A percentile compares a stretch with the other conserved stretches of the same genome.
Evolutionary conservation across 129 eudicot species (phyloP).

Genomic region (Lonicera japonica): DNA sequence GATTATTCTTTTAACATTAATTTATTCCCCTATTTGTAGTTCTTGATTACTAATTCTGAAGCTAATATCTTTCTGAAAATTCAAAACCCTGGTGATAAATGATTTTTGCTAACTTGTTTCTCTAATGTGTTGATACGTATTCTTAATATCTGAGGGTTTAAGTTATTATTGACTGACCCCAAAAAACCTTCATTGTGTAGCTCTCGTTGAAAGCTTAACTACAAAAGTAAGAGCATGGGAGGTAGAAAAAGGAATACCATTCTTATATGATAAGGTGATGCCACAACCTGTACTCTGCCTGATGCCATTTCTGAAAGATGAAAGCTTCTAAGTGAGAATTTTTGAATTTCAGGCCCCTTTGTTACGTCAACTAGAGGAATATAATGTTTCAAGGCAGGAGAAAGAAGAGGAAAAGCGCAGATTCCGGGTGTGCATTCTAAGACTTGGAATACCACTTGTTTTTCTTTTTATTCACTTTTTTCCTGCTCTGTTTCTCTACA

Average conservation of each 20-base stretch:
- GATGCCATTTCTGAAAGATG: background rate
- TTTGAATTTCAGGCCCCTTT: constrained; percentile 32
- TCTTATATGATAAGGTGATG: constrained; percentile 41
- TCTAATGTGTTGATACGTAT: background rate
- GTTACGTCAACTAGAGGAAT: constrained; percentile 34
- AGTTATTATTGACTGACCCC: background rate
- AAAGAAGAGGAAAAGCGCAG: constrained; percentile 56
- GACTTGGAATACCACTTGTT: background rate
- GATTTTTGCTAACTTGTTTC: background rate
- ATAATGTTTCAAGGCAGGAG: constrained; percentile 27
- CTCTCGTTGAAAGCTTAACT: constrained; percentile 44
- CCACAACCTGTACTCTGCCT: background rate
- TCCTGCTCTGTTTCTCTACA: background rate
- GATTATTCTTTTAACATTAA: too few species aligned
- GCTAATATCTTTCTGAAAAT: too few species aligned
- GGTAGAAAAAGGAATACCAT: constrained; percentile 44
- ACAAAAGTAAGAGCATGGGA: constrained; percentile 55
- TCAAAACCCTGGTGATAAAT: too few species aligned
- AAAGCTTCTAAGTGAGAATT: background rate
- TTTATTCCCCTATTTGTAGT: too few species aligned
- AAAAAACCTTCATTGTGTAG: constrained; percentile 15
- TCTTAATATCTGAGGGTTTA: background rate
- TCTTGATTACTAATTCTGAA: too few species aligned
- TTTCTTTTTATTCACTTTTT: background rate
- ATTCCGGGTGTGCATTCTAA: constrained; percentile 30